phyloP scores from a whole-genome alignment of 352 stramenopile species.

The Phytophthora lateralis region DNA sequence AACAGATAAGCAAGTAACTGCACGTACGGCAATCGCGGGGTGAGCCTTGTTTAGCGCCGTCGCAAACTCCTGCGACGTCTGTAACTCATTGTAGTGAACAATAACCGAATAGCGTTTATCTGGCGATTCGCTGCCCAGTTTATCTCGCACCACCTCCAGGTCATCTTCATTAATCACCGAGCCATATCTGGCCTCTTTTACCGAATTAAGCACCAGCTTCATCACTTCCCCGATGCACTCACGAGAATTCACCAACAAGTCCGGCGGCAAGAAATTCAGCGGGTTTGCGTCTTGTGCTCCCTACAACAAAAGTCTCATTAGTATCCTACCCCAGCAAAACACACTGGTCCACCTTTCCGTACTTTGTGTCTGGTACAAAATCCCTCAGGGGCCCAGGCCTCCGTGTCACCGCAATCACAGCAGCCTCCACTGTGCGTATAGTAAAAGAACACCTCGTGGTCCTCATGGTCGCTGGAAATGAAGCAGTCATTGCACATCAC shows the following conservation, averaged over 20 bases:
- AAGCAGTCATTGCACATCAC: slow-evolving; percentile 99
- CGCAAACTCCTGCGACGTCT: slow-evolving; percentile 88
- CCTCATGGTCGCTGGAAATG: slow-evolving; percentile 93
- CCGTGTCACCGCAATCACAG: slow-evolving; percentile 97
- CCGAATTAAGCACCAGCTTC: slow-evolving; percentile 58
- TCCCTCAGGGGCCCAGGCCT: slow-evolving; percentile 94
- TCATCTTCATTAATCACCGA: slow-evolving; percentile 60
- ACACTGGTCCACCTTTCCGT: background rate
- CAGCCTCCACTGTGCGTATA: slow-evolving; percentile 95
- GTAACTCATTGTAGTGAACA: slow-evolving; percentile 94
- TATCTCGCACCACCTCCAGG: slow-evolving; percentile 53
- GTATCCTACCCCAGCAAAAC: background rate
- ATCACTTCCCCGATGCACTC: slow-evolving; percentile 77
- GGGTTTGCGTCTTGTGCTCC: slow-evolving; percentile 79
- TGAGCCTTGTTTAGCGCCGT: slow-evolving; percentile 72
- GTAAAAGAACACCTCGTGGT: slow-evolving; percentile 95
- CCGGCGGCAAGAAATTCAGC: slow-evolving; percentile 54
- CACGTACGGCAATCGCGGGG: slow-evolving; percentile 64
- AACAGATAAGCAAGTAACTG: background rate
- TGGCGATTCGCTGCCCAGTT: slow-evolving; percentile 52
- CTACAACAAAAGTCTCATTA: slow-evolving; percentile 25
- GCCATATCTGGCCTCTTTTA: slow-evolving; percentile 70
- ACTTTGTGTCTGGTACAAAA: slow-evolving; percentile 95
- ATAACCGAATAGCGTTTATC: slow-evolving; percentile 88
- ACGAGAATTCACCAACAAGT: slow-evolving; percentile 59